Conservation (phyloP, 148 eudicot species). For the Nyssa sinensis region DNA sequence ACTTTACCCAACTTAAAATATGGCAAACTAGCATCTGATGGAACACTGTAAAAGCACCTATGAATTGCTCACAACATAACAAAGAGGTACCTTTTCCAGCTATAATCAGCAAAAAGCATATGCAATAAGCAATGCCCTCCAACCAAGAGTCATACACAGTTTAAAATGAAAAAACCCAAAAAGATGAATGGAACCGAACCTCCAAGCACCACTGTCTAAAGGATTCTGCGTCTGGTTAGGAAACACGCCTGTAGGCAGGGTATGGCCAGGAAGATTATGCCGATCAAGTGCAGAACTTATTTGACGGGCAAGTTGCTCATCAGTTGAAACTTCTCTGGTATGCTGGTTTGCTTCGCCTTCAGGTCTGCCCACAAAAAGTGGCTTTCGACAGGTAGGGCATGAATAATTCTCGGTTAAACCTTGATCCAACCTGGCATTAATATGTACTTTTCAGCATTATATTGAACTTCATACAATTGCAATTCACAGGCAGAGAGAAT, state of each 20-base stretch:
- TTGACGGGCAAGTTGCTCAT: constrained; percentile 91
- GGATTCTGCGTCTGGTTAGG: constrained; percentile 55
- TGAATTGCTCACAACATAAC: background rate
- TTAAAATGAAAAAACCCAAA: background rate
- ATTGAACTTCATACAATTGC: background rate
- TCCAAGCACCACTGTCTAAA: constrained; percentile 65
- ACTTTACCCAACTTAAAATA: background rate
- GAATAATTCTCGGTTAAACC: constrained; percentile 76
- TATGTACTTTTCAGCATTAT: constrained; percentile 11
- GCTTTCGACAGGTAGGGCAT: constrained; percentile 99
- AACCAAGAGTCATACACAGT: background rate
- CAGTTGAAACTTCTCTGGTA: constrained; percentile 52
- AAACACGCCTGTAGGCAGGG: constrained; percentile 42
- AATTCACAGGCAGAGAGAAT: constrained; percentile 6
- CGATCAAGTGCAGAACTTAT: constrained; percentile 66
- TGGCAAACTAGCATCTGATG: background rate
- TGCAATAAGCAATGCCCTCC: background rate
- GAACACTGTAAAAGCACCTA: background rate
- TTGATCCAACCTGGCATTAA: constrained; percentile 81
- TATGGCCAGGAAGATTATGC: constrained; percentile 48
- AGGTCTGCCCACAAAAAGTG: constrained; percentile 73
- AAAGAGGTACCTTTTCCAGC: background rate
- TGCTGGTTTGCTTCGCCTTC: constrained; percentile 45
- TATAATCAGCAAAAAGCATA: background rate
- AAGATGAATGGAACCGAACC: constrained; percentile 38